Evolutionary conservation across 164 flowering plant species (phyloP), one percentile per base, ranked within the genome.

Genomic region (Pachysandra terminalis): DNA sequence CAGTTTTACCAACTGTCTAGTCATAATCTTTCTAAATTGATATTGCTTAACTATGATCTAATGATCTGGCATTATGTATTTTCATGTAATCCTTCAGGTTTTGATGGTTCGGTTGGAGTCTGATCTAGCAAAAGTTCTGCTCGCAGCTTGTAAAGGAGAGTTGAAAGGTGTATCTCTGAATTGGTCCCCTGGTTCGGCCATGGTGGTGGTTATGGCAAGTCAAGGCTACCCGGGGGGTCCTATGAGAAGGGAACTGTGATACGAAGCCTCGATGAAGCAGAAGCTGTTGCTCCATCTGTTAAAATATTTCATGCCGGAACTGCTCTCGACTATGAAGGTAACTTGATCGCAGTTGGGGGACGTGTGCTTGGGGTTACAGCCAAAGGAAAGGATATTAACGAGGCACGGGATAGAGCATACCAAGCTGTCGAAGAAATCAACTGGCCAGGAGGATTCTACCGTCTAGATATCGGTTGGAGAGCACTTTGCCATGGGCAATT

Each of bases 141-240:
- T 92, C 48, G 94, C 97, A 24, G 96, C 97, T 23, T 86, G 96
- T 76, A 85, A 71, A 74, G 97, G 98, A 66, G 79, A 90, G 69
- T 77, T 95, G 27, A 73, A 72, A 23, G 77, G 74, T 8, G 85
- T 90, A 22, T 77, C 96, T 6, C 69, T 91, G 60, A 75, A 75
- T 21, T 95, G 98, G 98, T 91, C 98, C 9, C 72, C 84, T 13
- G 98, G 90, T 6, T 85, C 96, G n/a, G 90, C 98, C 57, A 91
- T 91, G 97, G 96, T 95, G 37, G 96, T 95, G 65, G 98, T 95
- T 51, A 86, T 95, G 96, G 98, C 98, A 35, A 91, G 96, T 67
- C 77, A 79, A 5, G 98, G 98, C 48, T 95, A 95, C 74, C 98
- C 96, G 13, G 98, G n/a, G n/a, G 98, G 35, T 25, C 77, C 67